Evolutionary conservation across 495 filamentous ascomycete genomes (phyloP), one percentile per base, ranked within the genome.

Genomic region (Aspergillus mulundensis): DNA sequence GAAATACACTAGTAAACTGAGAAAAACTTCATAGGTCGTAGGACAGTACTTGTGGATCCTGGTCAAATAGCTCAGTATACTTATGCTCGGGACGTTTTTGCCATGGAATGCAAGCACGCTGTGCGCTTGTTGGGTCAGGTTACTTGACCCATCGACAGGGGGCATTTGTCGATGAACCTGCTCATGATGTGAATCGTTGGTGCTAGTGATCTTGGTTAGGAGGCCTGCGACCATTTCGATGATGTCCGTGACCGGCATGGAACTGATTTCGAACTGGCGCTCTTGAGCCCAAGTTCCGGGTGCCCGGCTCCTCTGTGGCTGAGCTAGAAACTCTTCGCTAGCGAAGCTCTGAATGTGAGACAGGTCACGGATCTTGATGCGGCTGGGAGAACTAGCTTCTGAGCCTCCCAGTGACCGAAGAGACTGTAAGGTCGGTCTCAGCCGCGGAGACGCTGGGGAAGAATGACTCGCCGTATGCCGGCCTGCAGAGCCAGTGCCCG

Each of bases 211-310:
- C 71, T 97, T 97, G 8, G 95, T 96, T 55, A 99, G 77, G 38
- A 99, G 84, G n/a, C 90, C 93, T 5, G 94, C 94, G 7, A 99
- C 95, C 95, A 99, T 99, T 71, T 99, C 95, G 71, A 99, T 99
- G 61, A 99, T 92, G 61, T 99, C 95, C 49, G 84, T 82, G 58
- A 97, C 94, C 47, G 95, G 93, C 94, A 99, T 99, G 49, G 85
- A 87, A 71, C 92, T 97, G 59, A 99, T 97, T 70, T 97, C 94
- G 68, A 95, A 99, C 52, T 81, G 77, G 52, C 77, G 77, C n/a
- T 71, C 72, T 43, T 72, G 69, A 7, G 61, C 38, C 44, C 64
- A 67, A 63, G 87, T 82, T 34, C 81, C 74, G 23, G 78, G 69
- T 64, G 70, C 57, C 61, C 73, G 66, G 55, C 73, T 61, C 61